Base-by-base conservation (phyloP, 2,329 filamentous ascomycete genomes). In the Neopestalotiopsis sp. region DNA sequence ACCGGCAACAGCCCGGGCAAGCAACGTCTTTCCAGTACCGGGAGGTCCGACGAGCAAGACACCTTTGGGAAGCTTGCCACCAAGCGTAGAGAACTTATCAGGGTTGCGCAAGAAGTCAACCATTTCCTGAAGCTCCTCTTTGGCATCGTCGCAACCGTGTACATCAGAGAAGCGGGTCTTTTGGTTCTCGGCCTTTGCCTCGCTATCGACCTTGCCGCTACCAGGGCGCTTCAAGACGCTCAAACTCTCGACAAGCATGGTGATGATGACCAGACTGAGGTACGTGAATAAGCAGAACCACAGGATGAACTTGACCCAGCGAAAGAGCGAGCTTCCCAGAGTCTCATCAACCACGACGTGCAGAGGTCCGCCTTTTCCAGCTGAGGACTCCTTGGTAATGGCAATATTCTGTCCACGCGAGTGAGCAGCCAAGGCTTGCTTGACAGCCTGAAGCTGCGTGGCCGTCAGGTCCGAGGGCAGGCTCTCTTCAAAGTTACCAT, bases 311-410 rank as follows among this genome's bases (percentile, higher is more conserved):
- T 94, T 97, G 80, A 95, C 84, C 95, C 94, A 98, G 78, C 94
- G 93, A 82, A 98, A 97, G 70, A 98, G 86, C 40, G 88, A 87
- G 71, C 89, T 90, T 67, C 93, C 90, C 66, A 93, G 86, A 17
- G 94, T 94, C 80, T 99, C 96, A 75, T 98, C 95, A 5, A 99
- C 94, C 13, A 98, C 93, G 57, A 99, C 96, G 77, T 98, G 95
- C 34, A 99, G 88, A n/a, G 95, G 95, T 61, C 92, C 90, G 49
- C 91, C 91, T 81, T 95, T 97, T 34, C 86, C 88, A 42, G 94
- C 94, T 60, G 77, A 76, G 38, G 80, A 80, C 69, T 82, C 82
- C 68, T 82, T 82, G 60, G 85, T 81, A 28, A 85, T 80, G 9
- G 90, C 87, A 69, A 92, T 82, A 76, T 92, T 92, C 58, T 89